Conservation (phyloP, 2,329 filamentous ascomycete genomes). For the Pseudogymnoascus sp. region DNA sequence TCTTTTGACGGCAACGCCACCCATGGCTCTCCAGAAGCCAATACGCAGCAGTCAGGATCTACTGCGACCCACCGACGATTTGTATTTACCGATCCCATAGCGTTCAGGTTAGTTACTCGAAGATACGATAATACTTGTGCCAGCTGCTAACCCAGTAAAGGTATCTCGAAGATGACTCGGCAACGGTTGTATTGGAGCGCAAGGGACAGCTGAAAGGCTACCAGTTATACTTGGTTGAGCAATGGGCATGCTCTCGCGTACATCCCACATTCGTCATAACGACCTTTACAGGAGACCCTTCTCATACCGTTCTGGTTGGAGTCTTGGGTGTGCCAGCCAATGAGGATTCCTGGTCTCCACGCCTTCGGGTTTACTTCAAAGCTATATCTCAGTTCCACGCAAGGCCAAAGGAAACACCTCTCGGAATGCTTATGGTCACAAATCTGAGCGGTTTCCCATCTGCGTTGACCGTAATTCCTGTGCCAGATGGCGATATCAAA, state of each 20-base stretch:
- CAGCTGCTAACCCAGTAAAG: conserved; percentile 29
- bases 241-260: conserved; percentile 90
- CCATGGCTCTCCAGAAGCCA: conserved; percentile 4
- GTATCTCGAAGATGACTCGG: conserved; percentile 79
- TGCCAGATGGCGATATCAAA: conserved; percentile 77
- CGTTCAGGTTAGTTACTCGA: conserved; percentile 39
- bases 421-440: conserved; percentile 87
- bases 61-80: conserved; percentile 37
- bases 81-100: conserved; percentile 58
- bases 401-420: conserved; percentile 67
- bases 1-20: conserved; percentile 9
- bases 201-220: conserved; percentile 68
- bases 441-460: conserved; percentile 90
- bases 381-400: conserved; percentile 81
- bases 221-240: conserved; percentile 89
- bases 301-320: conserved; percentile 68
- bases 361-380: conserved; percentile 75
- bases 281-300: conserved; percentile 82
- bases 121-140: neutral
- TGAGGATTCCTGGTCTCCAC: conserved; percentile 69
- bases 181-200: conserved; percentile 66
- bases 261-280: conserved; percentile 88
- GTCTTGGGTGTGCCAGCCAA: conserved; percentile 77
- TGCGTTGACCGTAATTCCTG: conserved; percentile 79
- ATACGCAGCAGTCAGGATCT: neutral